Base-by-base conservation (phyloP, 1,284 basidiomycete species). In the Psilocybe mexicana region DNA sequence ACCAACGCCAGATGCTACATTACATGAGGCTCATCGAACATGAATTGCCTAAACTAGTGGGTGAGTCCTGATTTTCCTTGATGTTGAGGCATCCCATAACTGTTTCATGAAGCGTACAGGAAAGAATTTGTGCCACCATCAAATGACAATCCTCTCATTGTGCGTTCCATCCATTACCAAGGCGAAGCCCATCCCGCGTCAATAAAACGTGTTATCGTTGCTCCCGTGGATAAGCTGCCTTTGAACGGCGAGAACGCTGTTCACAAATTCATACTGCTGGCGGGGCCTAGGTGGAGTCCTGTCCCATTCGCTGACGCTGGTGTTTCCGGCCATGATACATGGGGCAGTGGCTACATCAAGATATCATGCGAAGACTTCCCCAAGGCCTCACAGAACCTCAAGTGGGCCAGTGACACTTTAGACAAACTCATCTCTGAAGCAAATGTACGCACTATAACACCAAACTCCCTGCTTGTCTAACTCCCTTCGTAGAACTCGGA, bases 331-430 rank as follows among this genome's bases (percentile, higher is more conserved):
- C 30, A 72, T 51, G 72, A 74, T 36, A 72, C 72, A 40, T 84
- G 82, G 65, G 80, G 78, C 57, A 81, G 92, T 57, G 93, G 93
- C 7, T 94, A 83, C 73, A 78, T 96, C 70, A 94, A 93, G 74
- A 91, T 96, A 58, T 83, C 90, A 1, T 92, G 90, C 69, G 94
- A 94, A 66, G 84, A 90, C 69, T 93, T 92, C 71, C 85, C 86
- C 2, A 79, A 84, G 63, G 80, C 86, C 1, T 79, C 84, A 25
- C 88, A 91, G 89, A 96, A 96, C 72, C 73, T 94, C 64, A 94
- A 94, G 71, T 93, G 90, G 86, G 88, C 86, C 24, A 90, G 88
- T 65, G 92, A 95, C 67, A 81, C 84, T 8, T 71, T 96, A 52
- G 88, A 93, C 67, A 75, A 80, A 60, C 74, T 96, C 42, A 72